Base-by-base conservation (phyloP, 805 yeast genomes). In the Hermanozyma aechmeae region DNA sequence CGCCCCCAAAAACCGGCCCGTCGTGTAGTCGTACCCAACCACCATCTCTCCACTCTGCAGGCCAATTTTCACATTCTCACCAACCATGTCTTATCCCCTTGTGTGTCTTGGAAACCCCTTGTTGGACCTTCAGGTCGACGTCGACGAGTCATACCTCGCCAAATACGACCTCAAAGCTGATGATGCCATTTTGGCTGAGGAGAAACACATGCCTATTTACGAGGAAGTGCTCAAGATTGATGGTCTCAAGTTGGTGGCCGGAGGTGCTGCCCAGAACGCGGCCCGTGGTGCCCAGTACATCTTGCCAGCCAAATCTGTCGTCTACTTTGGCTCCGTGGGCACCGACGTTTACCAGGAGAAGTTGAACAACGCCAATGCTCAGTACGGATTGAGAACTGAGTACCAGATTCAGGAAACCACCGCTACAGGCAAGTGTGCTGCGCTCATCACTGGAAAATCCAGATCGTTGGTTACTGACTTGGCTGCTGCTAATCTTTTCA, bases 201-300 rank as follows among this genome's bases (percentile, higher is more conserved):
- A 76, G 40, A 71, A 78, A 56, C 96, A 85, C 64, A 61, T 76
- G 75, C 82, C 89, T 31, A 82, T 92, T 53, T 92, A 68, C 58
- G 79, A 73, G 34, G 97, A 92, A 58, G 71, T 83, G 42, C 61
- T 85, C 31, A 56, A 65, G 21, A 63, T 62, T 53, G 64, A 69
- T 21, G 72, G 68, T 35, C 76, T 84, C 38, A 72, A 75, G 47
- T 60, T 76, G 37, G 74, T 89, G 44, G 98, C 99, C 38, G 99
- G 99, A 46, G 99, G 99, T 56, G 99, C 99, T 48, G 98, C 96
- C 37, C 99, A 92, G 67, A 92, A 92, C 69, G 76, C 97, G 40
- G 96, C 97, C 34, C 78, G 99, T 64, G 99, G 95, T 52, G 97
- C 97, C 28, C 96, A 89, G 53, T 89, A 84, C 63, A 59, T 85